Percentiles rank a stretch among this genome's conserved stretches.
Evolutionary conservation across 2,329 filamentous ascomycete species (phyloP).

Genomic region (Fusarium anthophilum): DNA sequence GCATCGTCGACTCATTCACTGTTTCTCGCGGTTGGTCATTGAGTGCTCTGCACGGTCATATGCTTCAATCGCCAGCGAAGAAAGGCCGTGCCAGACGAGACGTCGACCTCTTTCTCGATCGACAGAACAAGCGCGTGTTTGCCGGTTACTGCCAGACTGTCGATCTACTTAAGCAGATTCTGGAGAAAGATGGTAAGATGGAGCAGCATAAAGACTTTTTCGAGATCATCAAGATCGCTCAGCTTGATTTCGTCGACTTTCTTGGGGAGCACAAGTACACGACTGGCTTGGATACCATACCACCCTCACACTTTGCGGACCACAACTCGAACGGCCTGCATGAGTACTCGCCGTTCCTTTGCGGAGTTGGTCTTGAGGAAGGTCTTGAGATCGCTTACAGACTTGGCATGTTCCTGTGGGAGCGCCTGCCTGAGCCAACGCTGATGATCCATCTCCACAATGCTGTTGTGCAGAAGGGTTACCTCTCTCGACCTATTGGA

Average conservation of each 20-base stretch:
- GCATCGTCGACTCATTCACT: slow-evolving; percentile 58
- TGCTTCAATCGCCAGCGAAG: slow-evolving; percentile 47
- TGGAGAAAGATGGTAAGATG: not conserved
- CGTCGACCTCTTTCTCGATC: slow-evolving; percentile 55
- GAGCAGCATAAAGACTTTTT: not conserved
- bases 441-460: slow-evolving; percentile 58
- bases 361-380: slow-evolving; percentile 56
- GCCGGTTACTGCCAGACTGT: slow-evolving; percentile 9
- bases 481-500: slow-evolving; percentile 44
- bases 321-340: slow-evolving; percentile 56
- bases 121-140: slow-evolving; percentile 40
- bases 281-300: slow-evolving; percentile 37
- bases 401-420: slow-evolving; percentile 50
- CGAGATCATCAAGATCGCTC: not conserved
- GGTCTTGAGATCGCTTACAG: slow-evolving; percentile 53
- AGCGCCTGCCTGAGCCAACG: slow-evolving; percentile 51
- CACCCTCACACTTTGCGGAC: slow-evolving; percentile 53
- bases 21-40: slow-evolving; percentile 56
- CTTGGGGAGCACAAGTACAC: slow-evolving; percentile 32
- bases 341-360: slow-evolving; percentile 60
- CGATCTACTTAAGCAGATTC: not conserved
- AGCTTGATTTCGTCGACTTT: slow-evolving; percentile 23
- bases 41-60: slow-evolving; percentile 46
- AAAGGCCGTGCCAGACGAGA: slow-evolving; percentile 52
- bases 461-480: slow-evolving; percentile 55